phyloP scores from a whole-genome alignment of 1,139 yeast genomes.

The Candida tropicalis region DNA sequence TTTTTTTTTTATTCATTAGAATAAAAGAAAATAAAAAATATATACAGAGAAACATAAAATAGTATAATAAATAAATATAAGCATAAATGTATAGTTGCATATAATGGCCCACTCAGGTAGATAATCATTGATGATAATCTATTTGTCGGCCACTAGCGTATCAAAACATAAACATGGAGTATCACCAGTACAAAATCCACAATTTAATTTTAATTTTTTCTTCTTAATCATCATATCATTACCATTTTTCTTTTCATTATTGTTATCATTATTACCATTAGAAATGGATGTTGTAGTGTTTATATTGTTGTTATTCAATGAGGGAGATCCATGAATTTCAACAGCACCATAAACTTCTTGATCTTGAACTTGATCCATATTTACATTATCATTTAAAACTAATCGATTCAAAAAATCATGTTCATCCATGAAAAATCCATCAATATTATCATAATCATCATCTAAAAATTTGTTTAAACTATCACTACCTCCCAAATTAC shows the following conservation, averaged over 20 bases:
- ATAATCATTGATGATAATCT: no score
- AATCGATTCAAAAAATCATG: conserved; percentile 20
- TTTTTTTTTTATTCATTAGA: no score
- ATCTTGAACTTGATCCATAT: conserved; percentile 10
- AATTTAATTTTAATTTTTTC: conserved; percentile 24
- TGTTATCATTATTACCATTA: conserved; percentile 1
- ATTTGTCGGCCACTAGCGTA: conserved; percentile 21
- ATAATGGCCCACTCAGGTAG: no score
- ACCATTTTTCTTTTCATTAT: conserved; percentile 1
- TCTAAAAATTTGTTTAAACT: conserved; percentile 7
- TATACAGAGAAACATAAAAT: conserved; percentile 13
- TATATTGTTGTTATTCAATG: not conserved
- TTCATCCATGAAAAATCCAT: conserved; percentile 19
- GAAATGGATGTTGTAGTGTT: not conserved
- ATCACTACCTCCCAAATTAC: conserved; percentile 12
- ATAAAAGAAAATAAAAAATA: conserved; percentile 6
- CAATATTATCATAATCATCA: conserved; percentile 14
- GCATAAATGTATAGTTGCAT: no score
- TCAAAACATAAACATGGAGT: conserved; percentile 47
- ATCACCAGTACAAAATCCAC: conserved; percentile 48
- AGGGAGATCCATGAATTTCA: conserved; percentile 13
- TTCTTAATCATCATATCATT: conserved; percentile 11
- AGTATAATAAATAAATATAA: conserved; percentile 1
- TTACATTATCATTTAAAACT: conserved; percentile 14
- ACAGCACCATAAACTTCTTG: conserved; percentile 18